phyloP scores from a whole-genome alignment of 2,329 filamentous ascomycete species.

The Arthrinium phaeospermum region DNA sequence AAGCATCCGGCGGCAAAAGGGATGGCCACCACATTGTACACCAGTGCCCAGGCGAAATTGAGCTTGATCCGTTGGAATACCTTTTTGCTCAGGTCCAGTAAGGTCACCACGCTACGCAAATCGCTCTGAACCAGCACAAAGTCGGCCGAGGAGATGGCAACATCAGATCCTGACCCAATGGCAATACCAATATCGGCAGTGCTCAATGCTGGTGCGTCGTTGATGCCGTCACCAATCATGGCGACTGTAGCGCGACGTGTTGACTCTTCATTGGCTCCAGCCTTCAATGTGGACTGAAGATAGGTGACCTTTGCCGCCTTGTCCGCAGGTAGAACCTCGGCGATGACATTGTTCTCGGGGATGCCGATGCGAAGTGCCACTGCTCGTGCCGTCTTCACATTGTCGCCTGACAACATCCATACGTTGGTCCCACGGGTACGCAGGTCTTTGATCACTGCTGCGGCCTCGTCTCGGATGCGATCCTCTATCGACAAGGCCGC shows the following conservation, averaged over 20 bases:
- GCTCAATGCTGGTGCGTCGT: slow-evolving; percentile 82
- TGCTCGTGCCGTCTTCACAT: slow-evolving; percentile 79
- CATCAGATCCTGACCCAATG: slow-evolving; percentile 82
- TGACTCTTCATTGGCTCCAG: slow-evolving; percentile 26
- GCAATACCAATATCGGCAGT: slow-evolving; percentile 85
- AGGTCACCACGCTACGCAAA: slow-evolving; percentile 71
- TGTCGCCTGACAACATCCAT: slow-evolving; percentile 95
- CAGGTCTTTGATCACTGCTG: slow-evolving; percentile 67
- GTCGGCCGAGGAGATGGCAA: slow-evolving; percentile 79
- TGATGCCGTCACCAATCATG: slow-evolving; percentile 90
- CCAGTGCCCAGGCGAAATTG: slow-evolving; percentile 85
- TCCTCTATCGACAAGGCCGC: slow-evolving; percentile 81
- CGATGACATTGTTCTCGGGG: slow-evolving; percentile 74
- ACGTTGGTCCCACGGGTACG: slow-evolving; percentile 71
- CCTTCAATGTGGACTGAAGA: slow-evolving; percentile 60
- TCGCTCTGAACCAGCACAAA: slow-evolving; percentile 82
- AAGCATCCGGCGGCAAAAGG: slow-evolving; percentile 83
- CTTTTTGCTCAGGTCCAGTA: slow-evolving; percentile 71
- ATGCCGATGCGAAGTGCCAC: slow-evolving; percentile 82
- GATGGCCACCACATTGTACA: slow-evolving; percentile 81
- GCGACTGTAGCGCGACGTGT: slow-evolving; percentile 63
- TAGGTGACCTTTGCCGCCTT: slow-evolving; percentile 76
- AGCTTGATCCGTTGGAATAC: slow-evolving; percentile 81
- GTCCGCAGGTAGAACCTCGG: slow-evolving; percentile 83
- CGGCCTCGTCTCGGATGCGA: slow-evolving; percentile 76